phyloP scores from a whole-genome alignment of 2,329 filamentous ascomycete genomes.

The Arthrobotrys iridis region DNA sequence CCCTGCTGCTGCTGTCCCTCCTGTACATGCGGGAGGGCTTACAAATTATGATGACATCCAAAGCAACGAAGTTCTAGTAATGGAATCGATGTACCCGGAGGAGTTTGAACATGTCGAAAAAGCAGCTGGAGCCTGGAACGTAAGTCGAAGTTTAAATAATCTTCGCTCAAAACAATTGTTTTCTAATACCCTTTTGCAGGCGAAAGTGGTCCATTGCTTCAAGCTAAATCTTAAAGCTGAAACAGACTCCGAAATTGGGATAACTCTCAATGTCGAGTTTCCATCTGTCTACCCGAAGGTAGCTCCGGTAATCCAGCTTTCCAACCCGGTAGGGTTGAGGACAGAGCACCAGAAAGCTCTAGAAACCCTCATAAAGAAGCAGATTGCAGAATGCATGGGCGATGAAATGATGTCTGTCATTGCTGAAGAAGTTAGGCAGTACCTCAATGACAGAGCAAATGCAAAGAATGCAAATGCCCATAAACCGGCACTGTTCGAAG shows the following conservation, averaged over 20 bases:
- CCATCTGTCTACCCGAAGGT: slow-evolving; percentile 93
- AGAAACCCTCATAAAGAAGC: slow-evolving; percentile 73
- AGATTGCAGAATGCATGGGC: slow-evolving; percentile 72
- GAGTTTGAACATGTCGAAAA: slow-evolving; percentile 79
- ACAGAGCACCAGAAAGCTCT: slow-evolving; percentile 62
- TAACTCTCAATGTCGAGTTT: slow-evolving; percentile 80
- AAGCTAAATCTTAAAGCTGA: slow-evolving; percentile 79
- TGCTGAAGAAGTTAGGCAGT: slow-evolving; percentile 70
- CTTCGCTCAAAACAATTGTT: slow-evolving; percentile 18
- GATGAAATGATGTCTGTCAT: slow-evolving; percentile 74
- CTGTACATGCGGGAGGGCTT: slow-evolving; percentile 59
- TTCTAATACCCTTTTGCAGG: slow-evolving; percentile 42
- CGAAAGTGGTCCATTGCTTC: slow-evolving; percentile 67
- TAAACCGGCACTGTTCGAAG: slow-evolving; percentile 86
- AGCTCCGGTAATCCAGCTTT: slow-evolving; percentile 70
- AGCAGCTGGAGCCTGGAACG: slow-evolving; percentile 80
- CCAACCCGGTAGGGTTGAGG: slow-evolving; percentile 25
- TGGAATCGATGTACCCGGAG: slow-evolving; percentile 88
- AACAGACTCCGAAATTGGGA: slow-evolving; percentile 63
- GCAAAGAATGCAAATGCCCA: slow-evolving; percentile 78
- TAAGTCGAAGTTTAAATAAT: slow-evolving; percentile 62
- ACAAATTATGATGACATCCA: slow-evolving; percentile 81
- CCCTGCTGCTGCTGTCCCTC: slow-evolving; percentile 57
- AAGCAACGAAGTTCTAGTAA: slow-evolving; percentile 83
- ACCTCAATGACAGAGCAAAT: slow-evolving; percentile 85